Evolutionary conservation across 768 basidiomycete species (phyloP).

Genomic region (Auriscalpium vulgare): DNA sequence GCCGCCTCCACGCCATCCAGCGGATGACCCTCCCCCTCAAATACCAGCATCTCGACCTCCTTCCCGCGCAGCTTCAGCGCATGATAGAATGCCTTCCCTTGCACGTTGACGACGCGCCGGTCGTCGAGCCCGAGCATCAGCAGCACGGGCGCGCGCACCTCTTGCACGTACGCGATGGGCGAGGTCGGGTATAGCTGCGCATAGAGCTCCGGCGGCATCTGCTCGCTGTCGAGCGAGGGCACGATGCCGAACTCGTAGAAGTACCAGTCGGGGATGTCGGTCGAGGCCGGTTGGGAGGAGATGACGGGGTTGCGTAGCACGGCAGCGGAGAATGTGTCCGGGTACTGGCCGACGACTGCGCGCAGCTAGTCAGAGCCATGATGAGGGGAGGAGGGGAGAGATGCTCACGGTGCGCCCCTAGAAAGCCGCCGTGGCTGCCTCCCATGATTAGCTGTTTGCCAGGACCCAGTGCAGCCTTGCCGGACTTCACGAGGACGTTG

Average conservation of each 20-base stretch:
- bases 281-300: constrained; percentile 18
- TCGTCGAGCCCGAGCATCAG: constrained; percentile 25
- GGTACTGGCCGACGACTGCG: constrained; percentile 22
- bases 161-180: constrained; percentile 21
- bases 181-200: constrained; percentile 13
- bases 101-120: constrained; percentile 25
- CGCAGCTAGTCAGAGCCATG: background rate
- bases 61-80: constrained; percentile 20
- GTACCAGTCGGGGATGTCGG: constrained; percentile 31
- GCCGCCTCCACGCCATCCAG: constrained; percentile 20
- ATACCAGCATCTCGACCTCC: constrained; percentile 22
- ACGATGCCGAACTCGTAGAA: constrained; percentile 19
- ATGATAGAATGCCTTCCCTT: constrained; percentile 24
- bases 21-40: constrained; percentile 25
- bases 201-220: constrained; percentile 16
- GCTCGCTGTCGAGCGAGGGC: constrained; percentile 3
- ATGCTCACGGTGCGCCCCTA: constrained; percentile 16
- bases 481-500: constrained; percentile 19
- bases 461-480: constrained; percentile 14
- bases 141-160: constrained; percentile 22
- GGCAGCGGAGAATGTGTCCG: constrained; percentile 22
- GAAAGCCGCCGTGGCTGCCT: constrained; percentile 27
- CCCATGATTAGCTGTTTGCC: constrained; percentile 22
- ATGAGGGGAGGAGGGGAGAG: too few species aligned
- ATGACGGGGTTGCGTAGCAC: constrained; percentile 29